These are phyloP conservation scores for Miscanthus lutarioriparius DNA, from an alignment of 176 grass and related monocot genomes.

Conservation along the genomic window DNA sequence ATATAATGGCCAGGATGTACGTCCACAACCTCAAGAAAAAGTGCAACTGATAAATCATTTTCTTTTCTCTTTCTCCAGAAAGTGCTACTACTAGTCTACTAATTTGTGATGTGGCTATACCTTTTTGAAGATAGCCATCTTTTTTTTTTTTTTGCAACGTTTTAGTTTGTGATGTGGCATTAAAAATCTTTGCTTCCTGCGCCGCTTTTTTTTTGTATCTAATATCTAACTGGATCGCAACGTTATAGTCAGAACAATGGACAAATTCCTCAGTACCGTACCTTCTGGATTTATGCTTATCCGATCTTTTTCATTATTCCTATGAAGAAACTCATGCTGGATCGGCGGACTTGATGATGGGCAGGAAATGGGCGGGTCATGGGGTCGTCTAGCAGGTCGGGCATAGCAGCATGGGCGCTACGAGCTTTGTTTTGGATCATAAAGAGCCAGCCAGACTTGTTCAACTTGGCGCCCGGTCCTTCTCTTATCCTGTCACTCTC, in stretches of 20 bases:
- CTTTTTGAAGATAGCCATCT: neutral
- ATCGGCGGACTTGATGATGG: slow-evolving; percentile 39
- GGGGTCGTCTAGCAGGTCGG: slow-evolving; percentile 16
- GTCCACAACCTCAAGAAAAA: neutral
- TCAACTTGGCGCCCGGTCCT: neutral
- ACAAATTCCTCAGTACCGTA: neutral
- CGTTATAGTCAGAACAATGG: neutral
- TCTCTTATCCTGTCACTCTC: neutral
- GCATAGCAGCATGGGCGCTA: slow-evolving; percentile 38
- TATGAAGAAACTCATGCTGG: slow-evolving; percentile 15
- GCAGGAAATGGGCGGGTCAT: slow-evolving; percentile 39
- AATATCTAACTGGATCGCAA: neutral
- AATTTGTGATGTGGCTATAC: neutral
- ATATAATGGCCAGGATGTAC: neutral
- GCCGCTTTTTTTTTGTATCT: neutral
- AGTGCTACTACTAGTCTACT: no score
- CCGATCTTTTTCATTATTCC: neutral
- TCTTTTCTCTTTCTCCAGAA: neutral
- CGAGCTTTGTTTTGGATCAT: neutral
- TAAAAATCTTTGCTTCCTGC: neutral
- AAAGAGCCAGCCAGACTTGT: neutral
- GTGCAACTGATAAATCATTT: neutral
- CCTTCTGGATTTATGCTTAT: neutral
- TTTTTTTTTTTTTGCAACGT: neutral
- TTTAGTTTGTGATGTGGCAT: no score